Conservation (phyloP, 2,329 filamentous ascomycete genomes). For the Sordariomycetes sp. region DNA sequence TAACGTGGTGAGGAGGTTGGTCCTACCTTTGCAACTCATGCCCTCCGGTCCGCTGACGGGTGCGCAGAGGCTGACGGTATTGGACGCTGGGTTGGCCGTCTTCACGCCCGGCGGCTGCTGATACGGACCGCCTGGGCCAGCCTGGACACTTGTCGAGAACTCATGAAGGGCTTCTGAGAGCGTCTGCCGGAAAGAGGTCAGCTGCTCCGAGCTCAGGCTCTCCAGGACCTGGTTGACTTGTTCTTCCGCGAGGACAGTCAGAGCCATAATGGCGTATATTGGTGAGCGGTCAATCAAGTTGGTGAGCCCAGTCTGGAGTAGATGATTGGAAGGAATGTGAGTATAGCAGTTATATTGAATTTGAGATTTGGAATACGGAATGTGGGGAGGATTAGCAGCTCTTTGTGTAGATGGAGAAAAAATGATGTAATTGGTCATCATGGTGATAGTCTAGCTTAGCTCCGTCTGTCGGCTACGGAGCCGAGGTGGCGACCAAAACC, state of each 20-base stretch:
- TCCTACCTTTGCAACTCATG: constrained; percentile 58
- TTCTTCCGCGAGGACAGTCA: constrained; percentile 49
- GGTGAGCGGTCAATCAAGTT: too few species aligned
- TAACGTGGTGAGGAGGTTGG: background rate
- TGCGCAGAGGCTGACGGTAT: constrained; percentile 63
- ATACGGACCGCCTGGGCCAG: constrained; percentile 30
- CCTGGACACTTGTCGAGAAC: constrained; percentile 48
- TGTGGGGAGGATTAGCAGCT: background rate
- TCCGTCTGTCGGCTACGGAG: too few species aligned
- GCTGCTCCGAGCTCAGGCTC: constrained; percentile 40
- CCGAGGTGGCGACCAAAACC: too few species aligned
- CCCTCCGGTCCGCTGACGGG: constrained; percentile 55
- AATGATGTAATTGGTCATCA: background rate
- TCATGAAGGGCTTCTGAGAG: constrained; percentile 47
- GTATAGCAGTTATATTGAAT: background rate
- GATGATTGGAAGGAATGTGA: background rate
- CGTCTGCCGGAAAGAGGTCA: constrained; percentile 38
- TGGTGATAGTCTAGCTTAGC: background rate
- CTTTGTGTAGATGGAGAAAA: too few species aligned
- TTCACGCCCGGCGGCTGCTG: constrained; percentile 47
- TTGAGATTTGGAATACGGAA: background rate
- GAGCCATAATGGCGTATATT: constrained; percentile 38
- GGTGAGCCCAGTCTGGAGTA: background rate
- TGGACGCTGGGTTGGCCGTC: constrained; percentile 36
- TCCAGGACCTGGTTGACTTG: constrained; percentile 47